Evolutionary conservation across 768 basidiomycete species (phyloP).

Genomic region (Boletus reticuloceps): DNA sequence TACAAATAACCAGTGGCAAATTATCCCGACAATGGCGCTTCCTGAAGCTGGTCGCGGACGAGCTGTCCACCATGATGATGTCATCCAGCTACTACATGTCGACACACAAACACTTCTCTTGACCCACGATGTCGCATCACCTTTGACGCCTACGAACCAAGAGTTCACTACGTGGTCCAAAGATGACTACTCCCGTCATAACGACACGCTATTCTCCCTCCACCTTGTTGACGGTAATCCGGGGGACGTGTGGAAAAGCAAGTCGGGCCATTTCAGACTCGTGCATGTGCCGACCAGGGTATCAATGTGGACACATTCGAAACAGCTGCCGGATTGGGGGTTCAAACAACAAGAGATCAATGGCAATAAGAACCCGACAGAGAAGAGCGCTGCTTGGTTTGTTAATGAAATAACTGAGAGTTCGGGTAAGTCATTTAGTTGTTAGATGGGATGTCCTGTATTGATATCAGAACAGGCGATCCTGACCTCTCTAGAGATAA

Average conservation of each 20-base stretch:
- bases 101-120: conserved; percentile 79
- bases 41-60: conserved; percentile 93
- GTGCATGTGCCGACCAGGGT: conserved; percentile 89
- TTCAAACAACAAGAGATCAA: conserved; percentile 98
- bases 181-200: conserved; percentile 72
- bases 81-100: conserved; percentile 86
- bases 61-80: conserved; percentile 85
- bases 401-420: conserved; percentile 78
- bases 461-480: conserved; percentile 50
- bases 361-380: conserved; percentile 88
- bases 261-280: conserved; percentile 89
- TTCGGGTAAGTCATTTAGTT: conserved; percentile 50
- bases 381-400: conserved; percentile 85
- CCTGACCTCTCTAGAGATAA: conserved; percentile 45
- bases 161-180: conserved; percentile 94
- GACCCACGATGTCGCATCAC: conserved; percentile 97
- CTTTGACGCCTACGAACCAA: conserved; percentile 96
- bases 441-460: conserved; percentile 1
- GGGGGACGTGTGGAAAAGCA: conserved; percentile 88
- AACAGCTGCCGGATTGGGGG: conserved; percentile 92
- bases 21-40: conserved; percentile 92
- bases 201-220: conserved; percentile 88
- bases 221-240: conserved; percentile 69
- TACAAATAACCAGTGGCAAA: conserved; percentile 93
- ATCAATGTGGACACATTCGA: conserved; percentile 87